Evolutionary conservation across 106 monocot species (phyloP), one percentile per base, ranked within the genome.

Genomic region (Chionographis japonica): DNA sequence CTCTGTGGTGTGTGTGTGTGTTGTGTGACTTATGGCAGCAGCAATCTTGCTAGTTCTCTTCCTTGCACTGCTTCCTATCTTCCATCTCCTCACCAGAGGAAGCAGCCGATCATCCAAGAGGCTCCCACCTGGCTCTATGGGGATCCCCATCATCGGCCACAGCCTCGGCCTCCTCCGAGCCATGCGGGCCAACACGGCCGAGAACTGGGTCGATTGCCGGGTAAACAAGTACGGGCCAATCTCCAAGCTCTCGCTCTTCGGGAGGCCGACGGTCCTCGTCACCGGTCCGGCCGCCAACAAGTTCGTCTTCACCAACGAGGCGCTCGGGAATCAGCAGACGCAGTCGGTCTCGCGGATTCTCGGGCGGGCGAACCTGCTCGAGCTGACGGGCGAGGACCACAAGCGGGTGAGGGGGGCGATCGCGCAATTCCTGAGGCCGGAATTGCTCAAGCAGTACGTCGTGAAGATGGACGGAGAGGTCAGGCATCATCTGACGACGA

Each of bases 81-180:
- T 62, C 36, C 52, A 58, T 65, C 50, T 72, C 17, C 43, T 65
- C 0, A 64, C 36, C 56, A 73, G 16, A 56, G 6, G 9, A 35
- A 35, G 14, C 1, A 66, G 52, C 3, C 41, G 49, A 37, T 46
- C 37, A 7, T 71, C 70, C 27, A 63, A 54, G 5, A 65, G n/a
- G n/a, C 41, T 68, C 35, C 75, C 75, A 60, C 75, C 75, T 4
- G 68, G 75, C 20, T 68, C 68, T 17, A 19, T 69, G 36, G 75
- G 75, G 16, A 13, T 76, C 50, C 68, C 75, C 12, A 9, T 68
- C 68, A 43, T 76, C 40, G 75, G 75, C 75, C 68, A 76, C 35
- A 68, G 54, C 68, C 61, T 76, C n/a, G 17, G 54, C 54, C 35
- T 68, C 15, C 19, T 68, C 17, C 60, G 50, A 3, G 74, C 74